Base-by-base conservation (phyloP, 2,329 filamentous ascomycete species). In the Alternaria triticimaculans region DNA sequence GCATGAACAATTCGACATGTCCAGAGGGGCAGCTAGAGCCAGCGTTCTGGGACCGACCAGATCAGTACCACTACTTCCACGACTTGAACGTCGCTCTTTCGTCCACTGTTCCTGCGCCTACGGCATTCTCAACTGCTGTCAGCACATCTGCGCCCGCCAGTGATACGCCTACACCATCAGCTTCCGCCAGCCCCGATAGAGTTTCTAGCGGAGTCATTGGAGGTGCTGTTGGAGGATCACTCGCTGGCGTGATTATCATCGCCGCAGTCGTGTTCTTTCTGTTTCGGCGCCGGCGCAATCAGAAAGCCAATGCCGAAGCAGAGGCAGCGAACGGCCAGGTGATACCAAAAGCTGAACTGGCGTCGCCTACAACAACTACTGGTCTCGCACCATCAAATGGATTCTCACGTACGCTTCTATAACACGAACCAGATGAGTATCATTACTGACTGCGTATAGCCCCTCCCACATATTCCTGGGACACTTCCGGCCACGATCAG, bases 1-100 rank as follows among this genome's bases (percentile, higher is more conserved):
- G 80, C 58, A 65, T 71, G 23, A 67, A 70, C 6, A 66, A 68
- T 6, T 63, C 63, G 37, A 62, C 55, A 25, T 82, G 80, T 55
- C 63, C 71, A 6, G 49, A 55, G 2, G 70, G 54, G 0, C 65
- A 76, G 58, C 69, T 82, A 5, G 55, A 64, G 8, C 65, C 61
- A 11, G 64, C 71, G 9, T 69, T 68, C 14, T 55, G 65, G 33
- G 60, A 70, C n/a, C 63, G 67, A 12, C 57, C 63, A 2, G 71
- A 64, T 7, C 60, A 67, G 41, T 62, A 60, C 15, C 43, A 65
- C 37, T 67, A 67, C 60, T 67, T 67, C 28, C 59, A 63, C 12
- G 63, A 55, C 5, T 28, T 66, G 11, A 66, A 68, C 30, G 23
- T 55, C 11, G 37, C 43, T 5, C 43, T 55, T 20, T 55, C 53